Percentiles rank a stretch among this genome's conserved stretches.
These are phyloP conservation scores for Thielaviopsis euricoi DNA, from an alignment of 2,329 filamentous ascomycete species.

Conservation along the genomic window DNA sequence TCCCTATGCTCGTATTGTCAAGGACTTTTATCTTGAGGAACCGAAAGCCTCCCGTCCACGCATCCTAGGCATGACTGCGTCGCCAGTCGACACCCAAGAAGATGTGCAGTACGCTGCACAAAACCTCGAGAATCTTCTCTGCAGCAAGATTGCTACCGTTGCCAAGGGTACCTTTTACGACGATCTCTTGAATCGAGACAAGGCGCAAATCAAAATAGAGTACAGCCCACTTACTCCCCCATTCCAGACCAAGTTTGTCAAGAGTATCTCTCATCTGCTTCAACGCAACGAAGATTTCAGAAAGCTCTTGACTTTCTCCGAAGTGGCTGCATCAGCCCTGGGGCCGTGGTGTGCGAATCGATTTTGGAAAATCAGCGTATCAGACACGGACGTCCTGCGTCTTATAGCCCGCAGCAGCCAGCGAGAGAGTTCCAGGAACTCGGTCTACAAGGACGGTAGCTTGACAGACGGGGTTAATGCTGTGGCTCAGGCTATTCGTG, in stretches of 20 bases:
- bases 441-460: neutral
- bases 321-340: constrained; percentile 44
- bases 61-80: constrained; percentile 93
- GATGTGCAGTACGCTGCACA: constrained; percentile 54
- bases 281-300: constrained; percentile 30
- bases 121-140: constrained; percentile 60
- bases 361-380: constrained; percentile 58
- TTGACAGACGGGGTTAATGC: neutral
- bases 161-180: constrained; percentile 22
- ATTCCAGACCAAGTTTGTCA: constrained; percentile 49
- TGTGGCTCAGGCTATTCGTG: neutral
- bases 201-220: constrained; percentile 33
- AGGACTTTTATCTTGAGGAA: constrained; percentile 56
- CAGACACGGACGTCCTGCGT: constrained; percentile 42
- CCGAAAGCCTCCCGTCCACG: constrained; percentile 40
- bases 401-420: constrained; percentile 35
- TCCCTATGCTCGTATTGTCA: constrained; percentile 77
- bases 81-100: constrained; percentile 69
- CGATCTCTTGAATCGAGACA: constrained; percentile 14
- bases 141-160: constrained; percentile 69
- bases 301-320: constrained; percentile 42
- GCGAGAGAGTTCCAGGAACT: constrained; percentile 10
- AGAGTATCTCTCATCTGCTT: constrained; percentile 31
- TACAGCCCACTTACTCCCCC: constrained; percentile 30
- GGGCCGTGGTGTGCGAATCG: constrained; percentile 75